Conservation (phyloP, 768 basidiomycete species). For the Boletus vinaceobasis region DNA sequence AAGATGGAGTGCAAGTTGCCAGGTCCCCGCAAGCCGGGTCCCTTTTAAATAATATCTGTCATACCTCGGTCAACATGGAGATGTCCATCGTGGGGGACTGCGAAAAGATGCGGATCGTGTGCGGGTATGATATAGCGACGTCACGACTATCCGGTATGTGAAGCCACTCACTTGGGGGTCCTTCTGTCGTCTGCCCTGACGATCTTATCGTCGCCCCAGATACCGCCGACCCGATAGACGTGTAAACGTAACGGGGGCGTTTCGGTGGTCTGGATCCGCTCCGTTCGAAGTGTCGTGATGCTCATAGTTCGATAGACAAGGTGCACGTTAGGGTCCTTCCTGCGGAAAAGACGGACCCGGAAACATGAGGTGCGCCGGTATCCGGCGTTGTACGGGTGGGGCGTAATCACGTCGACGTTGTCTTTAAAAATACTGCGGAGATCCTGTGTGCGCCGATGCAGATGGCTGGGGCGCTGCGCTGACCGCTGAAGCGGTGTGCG, state of each 20-base stretch:
- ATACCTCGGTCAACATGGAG: neutral
- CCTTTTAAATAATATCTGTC: conserved; percentile 26
- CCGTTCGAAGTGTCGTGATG: conserved; percentile 2
- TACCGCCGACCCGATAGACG: conserved; percentile 26
- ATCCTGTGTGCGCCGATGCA: neutral
- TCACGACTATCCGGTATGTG: neutral
- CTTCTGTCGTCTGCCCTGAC: conserved; percentile 25
- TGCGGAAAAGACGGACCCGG: neutral
- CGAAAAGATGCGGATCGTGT: neutral
- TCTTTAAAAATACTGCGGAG: neutral
- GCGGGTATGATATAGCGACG: neutral
- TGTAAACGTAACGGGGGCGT: conserved; percentile 20
- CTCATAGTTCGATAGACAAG: neutral
- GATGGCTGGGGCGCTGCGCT: no score
- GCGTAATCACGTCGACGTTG: neutral
- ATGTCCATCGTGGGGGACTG: neutral
- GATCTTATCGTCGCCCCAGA: conserved; percentile 29
- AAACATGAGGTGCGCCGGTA: neutral
- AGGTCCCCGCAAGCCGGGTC: conserved; percentile 13
- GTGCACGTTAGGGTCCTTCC: neutral
- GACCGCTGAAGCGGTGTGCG: neutral
- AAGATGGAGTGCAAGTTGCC: conserved; percentile 23
- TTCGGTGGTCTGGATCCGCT: neutral
- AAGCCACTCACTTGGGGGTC: conserved; percentile 24
- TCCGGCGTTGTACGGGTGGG: neutral